A percentile compares a stretch with the other conserved stretches of the same genome.
Evolutionary conservation across 2,329 filamentous ascomycete genomes (phyloP).

Genomic region (Taxawa tesnikishii): DNA sequence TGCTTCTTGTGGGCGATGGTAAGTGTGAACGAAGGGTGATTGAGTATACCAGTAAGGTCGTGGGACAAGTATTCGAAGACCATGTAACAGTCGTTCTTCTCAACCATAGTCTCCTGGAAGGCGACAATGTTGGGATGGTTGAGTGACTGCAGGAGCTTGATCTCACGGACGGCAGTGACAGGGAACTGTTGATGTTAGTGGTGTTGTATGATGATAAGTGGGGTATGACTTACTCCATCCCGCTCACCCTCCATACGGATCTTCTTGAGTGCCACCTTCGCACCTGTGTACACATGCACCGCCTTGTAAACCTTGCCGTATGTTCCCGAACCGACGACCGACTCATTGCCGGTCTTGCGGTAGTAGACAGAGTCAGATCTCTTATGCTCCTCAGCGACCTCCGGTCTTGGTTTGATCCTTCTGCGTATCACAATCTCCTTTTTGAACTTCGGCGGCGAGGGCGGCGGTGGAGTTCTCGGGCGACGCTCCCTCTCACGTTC

Average conservation of each 20-base stretch:
- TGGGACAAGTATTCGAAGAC: conserved; percentile 97
- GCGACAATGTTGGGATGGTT: conserved; percentile 73
- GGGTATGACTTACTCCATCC: conserved; percentile 47
- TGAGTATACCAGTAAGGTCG: conserved; percentile 86
- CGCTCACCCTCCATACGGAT: conserved; percentile 90
- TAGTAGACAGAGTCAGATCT: conserved; percentile 84
- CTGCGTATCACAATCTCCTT: conserved; percentile 53
- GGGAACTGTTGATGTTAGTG: too few species aligned
- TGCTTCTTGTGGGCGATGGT: conserved; percentile 83
- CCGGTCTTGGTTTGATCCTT: conserved; percentile 58
- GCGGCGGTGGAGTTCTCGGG: conserved; percentile 11
- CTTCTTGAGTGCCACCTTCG: conserved; percentile 73
- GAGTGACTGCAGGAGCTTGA: conserved; percentile 80
- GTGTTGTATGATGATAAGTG: conserved; percentile 15
- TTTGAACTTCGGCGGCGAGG: conserved; percentile 12
- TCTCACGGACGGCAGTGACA: conserved; percentile 80
- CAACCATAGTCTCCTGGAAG: conserved; percentile 89
- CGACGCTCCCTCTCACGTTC: too few species aligned
- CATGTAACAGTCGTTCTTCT: conserved; percentile 98
- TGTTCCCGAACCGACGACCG: conserved; percentile 87
- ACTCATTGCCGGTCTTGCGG: conserved; percentile 93
- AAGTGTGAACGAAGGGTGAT: conserved; percentile 83
- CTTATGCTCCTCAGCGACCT: conserved; percentile 58
- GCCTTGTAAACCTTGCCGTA: conserved; percentile 95
- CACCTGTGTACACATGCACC: conserved; percentile 81